phyloP scores from a whole-genome alignment of 768 basidiomycete genomes.

The Lanmaoa pseudosensibilis region DNA sequence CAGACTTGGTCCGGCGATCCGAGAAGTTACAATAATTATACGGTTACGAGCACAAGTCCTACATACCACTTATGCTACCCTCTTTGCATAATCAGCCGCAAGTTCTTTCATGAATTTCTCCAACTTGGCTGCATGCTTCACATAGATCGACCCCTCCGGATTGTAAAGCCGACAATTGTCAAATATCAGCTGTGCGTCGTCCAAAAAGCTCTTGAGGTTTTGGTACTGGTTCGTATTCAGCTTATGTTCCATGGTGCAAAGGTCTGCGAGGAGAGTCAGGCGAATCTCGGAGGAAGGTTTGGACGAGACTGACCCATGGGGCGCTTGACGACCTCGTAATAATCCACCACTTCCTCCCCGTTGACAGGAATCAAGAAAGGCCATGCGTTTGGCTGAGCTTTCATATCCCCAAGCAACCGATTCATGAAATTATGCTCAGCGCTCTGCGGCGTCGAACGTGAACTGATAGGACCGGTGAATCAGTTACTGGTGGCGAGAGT shows the following conservation, averaged over 20 bases:
- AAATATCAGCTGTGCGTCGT: constrained; percentile 82
- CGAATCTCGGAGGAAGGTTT: neutral
- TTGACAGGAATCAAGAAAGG: constrained; percentile 85
- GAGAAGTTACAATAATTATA: neutral
- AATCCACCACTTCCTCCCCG: constrained; percentile 77
- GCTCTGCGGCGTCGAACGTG: constrained; percentile 48
- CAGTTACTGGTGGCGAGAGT: neutral
- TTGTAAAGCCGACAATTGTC: constrained; percentile 92
- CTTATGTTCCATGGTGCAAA: constrained; percentile 85
- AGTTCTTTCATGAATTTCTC: constrained; percentile 73
- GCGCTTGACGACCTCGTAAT: constrained; percentile 82
- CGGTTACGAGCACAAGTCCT: neutral
- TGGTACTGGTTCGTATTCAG: constrained; percentile 85
- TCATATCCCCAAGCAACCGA: constrained; percentile 74
- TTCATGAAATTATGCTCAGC: constrained; percentile 69
- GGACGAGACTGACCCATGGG: constrained; percentile 79
- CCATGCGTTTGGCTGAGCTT: constrained; percentile 80
- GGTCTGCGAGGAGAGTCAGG: constrained; percentile 49
- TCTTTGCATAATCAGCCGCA: constrained; percentile 33
- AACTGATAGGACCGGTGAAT: constrained; percentile 17
- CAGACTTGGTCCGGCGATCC: neutral
- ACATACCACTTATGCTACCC: constrained; percentile 10
- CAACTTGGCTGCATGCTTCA: constrained; percentile 80
- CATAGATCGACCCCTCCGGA: constrained; percentile 73
- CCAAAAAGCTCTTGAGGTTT: constrained; percentile 68